Base-by-base conservation (phyloP, 176 grass and related monocot species). In the Raddia guianensis region DNA sequence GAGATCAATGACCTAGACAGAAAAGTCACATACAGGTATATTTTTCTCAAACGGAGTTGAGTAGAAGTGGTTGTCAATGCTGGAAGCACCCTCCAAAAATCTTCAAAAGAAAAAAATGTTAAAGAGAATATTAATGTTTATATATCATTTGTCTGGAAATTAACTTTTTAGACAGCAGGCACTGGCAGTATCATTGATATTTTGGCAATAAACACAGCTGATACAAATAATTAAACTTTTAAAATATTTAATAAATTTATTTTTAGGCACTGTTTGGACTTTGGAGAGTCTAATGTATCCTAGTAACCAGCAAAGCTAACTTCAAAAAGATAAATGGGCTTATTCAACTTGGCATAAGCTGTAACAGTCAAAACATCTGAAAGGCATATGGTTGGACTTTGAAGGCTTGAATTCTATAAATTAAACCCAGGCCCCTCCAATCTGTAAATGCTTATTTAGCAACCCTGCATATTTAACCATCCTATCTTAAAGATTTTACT, bases 71-170 rank as follows among this genome's bases (percentile, higher is more conserved):
- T 88, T 73, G 61, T 99, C 96, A 16, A 99, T 93, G 82, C 89
- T 95, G 45, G 78, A 87, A 82, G 93, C 96, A 84, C 96, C 96
- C 81, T 94, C 90, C 79, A 99, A 74, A 95, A 99, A 99, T 88
- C 96, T 99, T 88, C 82, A 88, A 76, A 74, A 79, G 45, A 80
- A 75, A 10, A 70, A 80, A 69, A 56, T 75, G 18, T 71, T 50
- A 52, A 52, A 74, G 21, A 61, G 8, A 70, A 70, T 60, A 72
- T 19, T 72, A 40, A 12, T 18, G 10, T 64, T 75, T 10, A 58
- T 56, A 0, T 5, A 52, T 13, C 45, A 27, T 46, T 19, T 44
- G 40, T 57, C 74, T 66, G 42, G 18, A 40, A 78, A 77, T 57
- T 18, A 66, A 58, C 21, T 58, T 78, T 82, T 65, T 3, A n/a